phyloP scores from a whole-genome alignment of 345 rosid genomes.

The Nephelium lappaceum region DNA sequence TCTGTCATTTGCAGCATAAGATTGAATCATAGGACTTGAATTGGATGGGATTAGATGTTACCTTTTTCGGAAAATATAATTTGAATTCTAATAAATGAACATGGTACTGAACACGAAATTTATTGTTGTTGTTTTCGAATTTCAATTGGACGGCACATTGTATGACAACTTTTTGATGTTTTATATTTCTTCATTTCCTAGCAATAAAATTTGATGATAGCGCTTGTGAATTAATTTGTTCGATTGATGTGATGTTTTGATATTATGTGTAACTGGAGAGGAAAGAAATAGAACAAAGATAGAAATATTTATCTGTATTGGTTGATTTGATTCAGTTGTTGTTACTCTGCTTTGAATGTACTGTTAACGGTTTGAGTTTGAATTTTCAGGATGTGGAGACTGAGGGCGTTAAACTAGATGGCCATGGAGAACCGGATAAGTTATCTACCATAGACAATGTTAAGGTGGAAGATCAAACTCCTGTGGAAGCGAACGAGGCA shows the following conservation, averaged over 20 bases:
- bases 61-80: neutral
- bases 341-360: neutral
- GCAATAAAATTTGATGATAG: neutral
- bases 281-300: neutral
- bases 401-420: conserved; percentile 9
- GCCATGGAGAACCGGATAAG: conserved; percentile 24
- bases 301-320: neutral
- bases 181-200: neutral
- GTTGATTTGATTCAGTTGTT: neutral
- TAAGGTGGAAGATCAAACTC: conserved; percentile 25
- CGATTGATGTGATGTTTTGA: neutral
- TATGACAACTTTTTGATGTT: neutral
- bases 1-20: conserved; percentile 1
- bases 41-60: neutral
- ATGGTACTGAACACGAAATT: neutral
- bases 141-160: neutral
- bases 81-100: neutral
- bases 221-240: neutral
- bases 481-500: conserved; percentile 22
- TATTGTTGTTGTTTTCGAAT: neutral
- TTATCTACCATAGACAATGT: conserved; percentile 16
- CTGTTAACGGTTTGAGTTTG: neutral
- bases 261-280: neutral
- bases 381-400: conserved; percentile 37
- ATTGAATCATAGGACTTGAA: neutral